A percentile compares a stretch with the other conserved stretches of the same genome.
Evolutionary conservation across 2,329 filamentous ascomycete genomes (phyloP).

Genomic region (Epicoccum sorghinum): DNA sequence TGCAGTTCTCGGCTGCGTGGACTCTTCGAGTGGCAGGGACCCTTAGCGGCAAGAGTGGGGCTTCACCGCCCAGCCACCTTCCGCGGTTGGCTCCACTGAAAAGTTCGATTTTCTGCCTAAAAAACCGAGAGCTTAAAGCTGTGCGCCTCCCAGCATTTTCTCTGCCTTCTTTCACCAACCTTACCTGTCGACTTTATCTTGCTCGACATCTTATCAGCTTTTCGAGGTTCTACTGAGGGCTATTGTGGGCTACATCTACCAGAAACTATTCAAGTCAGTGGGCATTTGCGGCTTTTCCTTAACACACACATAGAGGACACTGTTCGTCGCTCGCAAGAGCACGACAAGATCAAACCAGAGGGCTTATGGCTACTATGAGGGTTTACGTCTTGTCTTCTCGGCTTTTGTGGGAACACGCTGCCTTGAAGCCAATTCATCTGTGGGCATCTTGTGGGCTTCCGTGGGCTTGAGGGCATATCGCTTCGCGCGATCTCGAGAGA

Average conservation of each 20-base stretch:
- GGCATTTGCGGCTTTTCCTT: conserved; percentile 49
- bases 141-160: conserved; percentile 15
- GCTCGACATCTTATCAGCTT: conserved; percentile 25
- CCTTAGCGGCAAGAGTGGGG: conserved; percentile 5
- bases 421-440: conserved; percentile 53
- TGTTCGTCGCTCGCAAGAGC: conserved; percentile 45
- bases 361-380: conserved; percentile 50
- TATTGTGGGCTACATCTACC: conserved; percentile 44
- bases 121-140: conserved; percentile 13
- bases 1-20: conserved; percentile 8
- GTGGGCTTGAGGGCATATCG: conserved; percentile 52
- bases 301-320: conserved; percentile 46
- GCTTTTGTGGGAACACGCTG: conserved; percentile 60
- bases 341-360: conserved; percentile 46
- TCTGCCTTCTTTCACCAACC: conserved; percentile 12
- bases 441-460: conserved; percentile 55
- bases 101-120: conserved; percentile 5
- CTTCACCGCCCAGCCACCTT: conserved; percentile 9
- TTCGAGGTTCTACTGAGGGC: conserved; percentile 41
- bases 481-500: conserved; percentile 48
- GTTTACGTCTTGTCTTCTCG: conserved; percentile 52
- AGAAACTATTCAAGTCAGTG: conserved; percentile 49
- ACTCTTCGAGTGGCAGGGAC: conserved; percentile 1
- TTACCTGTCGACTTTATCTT: conserved; percentile 13
- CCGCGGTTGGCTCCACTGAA: conserved; percentile 6